Base-by-base conservation (phyloP, 495 filamentous ascomycete genomes). In the Hyaloscypha bicolor region DNA sequence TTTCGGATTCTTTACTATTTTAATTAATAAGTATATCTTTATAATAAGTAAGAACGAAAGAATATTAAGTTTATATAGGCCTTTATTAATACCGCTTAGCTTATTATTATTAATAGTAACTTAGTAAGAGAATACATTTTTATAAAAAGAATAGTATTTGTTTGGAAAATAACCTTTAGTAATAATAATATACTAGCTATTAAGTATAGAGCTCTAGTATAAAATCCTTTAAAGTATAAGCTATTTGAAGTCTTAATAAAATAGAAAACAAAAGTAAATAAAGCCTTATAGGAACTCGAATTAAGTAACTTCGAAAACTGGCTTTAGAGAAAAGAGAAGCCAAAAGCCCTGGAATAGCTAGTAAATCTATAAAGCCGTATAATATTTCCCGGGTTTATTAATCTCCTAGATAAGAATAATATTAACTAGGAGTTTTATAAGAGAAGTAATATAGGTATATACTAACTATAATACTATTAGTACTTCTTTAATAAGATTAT, bases 401-500 rank as follows among this genome's bases (percentile, higher is more conserved):
- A 71, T 61, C 65, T 78, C 21, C 73, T 75, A 51, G 58, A 71
- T 58, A 71, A 75, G 60, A 71, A 67, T 25, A 42, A 62, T 55
- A 19, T 62, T 58, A 30, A 62, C 57, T 45, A 31, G 30, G 42
- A 48, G 9, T 48, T 70, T 63, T 76, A 71, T 61, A 53, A 65
- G 33, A 62, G 31, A 42, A 64, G 31, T 12, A 60, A 77, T 60
- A 57, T 9, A 8, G 31, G 58, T 63, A 65, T 55, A 55, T 63
- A 63, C 64, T 58, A 35, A 64, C 75, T 71, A 48, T 31, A 62
- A 29, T 64, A 67, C 2, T 73, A 77, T 70, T 78, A 74, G 75
- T 76, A 57, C 56, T 78, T 78, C 61, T 60, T 78, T 31, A 74
- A 33, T n/a, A 75, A 78, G 67, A 77, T 78, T 73, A 35, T 69